Evolutionary conservation across 2,329 filamentous ascomycete genomes (phyloP), one percentile per base, ranked within the genome.

Genomic region (Aspergillus caelatus): DNA sequence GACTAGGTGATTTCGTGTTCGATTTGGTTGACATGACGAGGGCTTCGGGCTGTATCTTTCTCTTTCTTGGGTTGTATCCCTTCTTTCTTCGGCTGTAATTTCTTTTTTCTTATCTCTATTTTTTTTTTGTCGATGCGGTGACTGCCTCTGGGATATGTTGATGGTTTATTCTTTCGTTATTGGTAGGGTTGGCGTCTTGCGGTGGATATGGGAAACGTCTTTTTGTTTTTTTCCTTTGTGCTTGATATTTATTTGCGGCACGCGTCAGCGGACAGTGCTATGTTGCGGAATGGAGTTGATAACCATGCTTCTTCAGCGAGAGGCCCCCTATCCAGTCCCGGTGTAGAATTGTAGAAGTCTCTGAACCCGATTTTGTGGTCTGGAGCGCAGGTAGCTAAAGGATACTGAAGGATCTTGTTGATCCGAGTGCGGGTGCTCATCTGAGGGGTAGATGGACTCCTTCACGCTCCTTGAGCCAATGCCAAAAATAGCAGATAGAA

Each of bases 181-280:
- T 62, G 71, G 71, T 68, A 70, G 65, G 73, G 71, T 69, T 74
- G 75, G 74, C 75, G 75, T 78, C 72, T 60, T 74, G 72, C 65
- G 76, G 72, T 75, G 74, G 75, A 74, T 72, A 68, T 63, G 70
- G 73, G 72, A 72, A 73, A 71, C 71, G 70, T 66, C 66, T 67
- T 66, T 9, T 63, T 58, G 36, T 58, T 65, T 62, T 32, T 61
- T 67, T 58, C 50, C 61, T 65, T n/a, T 65, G 43, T 65, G 62
- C 61, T 67, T 69, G 58, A 60, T 36, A 55, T 61, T 58, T 65
- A 63, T 64, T 66, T 62, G 52, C 57, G 39, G 48, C 52, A 61
- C 62, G 60, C 57, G 61, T 65, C 62, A 6, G 54, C 61, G 63
- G 62, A 60, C 62, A 57, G 56, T 54, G 60, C 52, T 57, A 63